phyloP scores from a whole-genome alignment of 2,329 filamentous ascomycete species.

The Atkinsonella texensis region DNA sequence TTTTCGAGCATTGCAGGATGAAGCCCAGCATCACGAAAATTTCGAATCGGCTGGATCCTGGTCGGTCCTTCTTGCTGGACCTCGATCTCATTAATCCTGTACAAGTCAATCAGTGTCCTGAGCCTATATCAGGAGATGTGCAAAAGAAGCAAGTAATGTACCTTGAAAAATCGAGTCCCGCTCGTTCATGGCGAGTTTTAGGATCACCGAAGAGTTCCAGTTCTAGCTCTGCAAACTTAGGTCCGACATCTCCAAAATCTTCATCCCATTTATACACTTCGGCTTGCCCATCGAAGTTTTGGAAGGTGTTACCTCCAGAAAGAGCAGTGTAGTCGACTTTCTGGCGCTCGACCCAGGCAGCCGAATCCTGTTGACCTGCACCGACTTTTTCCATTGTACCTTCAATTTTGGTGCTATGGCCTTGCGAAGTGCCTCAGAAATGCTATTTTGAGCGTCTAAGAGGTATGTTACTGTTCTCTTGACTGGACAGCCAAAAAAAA shows the following conservation, averaged over 20 bases:
- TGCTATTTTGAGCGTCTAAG: too few relatives aligned
- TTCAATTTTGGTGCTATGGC: background rate
- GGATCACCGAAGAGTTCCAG: slow-evolving; percentile 57
- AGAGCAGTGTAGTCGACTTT: slow-evolving; percentile 35
- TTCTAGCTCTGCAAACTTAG: slow-evolving; percentile 59
- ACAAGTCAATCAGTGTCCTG: background rate
- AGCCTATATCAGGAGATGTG: background rate
- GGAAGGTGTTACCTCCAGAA: slow-evolving; percentile 7
- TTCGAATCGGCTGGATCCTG: slow-evolving; percentile 37
- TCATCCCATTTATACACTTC: slow-evolving; percentile 72
- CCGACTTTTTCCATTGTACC: background rate
- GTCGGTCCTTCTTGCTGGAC: slow-evolving; percentile 44
- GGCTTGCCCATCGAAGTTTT: slow-evolving; percentile 42
- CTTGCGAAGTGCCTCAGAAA: too few relatives aligned
- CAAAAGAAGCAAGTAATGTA: slow-evolving; percentile 24
- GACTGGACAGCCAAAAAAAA: background rate
- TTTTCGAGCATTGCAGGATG: slow-evolving; percentile 79
- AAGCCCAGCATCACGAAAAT: slow-evolving; percentile 65
- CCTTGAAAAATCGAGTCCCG: slow-evolving; percentile 53
- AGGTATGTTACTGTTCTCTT: too few relatives aligned
- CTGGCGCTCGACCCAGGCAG: slow-evolving; percentile 31
- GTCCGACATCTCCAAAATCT: slow-evolving; percentile 77
- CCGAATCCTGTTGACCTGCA: background rate
- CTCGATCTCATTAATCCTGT: slow-evolving; percentile 41
- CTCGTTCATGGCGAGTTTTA: slow-evolving; percentile 31